Evolutionary conservation across 176 grass and related monocot genomes (phyloP).

Genomic region (Paspalum vaginatum): DNA sequence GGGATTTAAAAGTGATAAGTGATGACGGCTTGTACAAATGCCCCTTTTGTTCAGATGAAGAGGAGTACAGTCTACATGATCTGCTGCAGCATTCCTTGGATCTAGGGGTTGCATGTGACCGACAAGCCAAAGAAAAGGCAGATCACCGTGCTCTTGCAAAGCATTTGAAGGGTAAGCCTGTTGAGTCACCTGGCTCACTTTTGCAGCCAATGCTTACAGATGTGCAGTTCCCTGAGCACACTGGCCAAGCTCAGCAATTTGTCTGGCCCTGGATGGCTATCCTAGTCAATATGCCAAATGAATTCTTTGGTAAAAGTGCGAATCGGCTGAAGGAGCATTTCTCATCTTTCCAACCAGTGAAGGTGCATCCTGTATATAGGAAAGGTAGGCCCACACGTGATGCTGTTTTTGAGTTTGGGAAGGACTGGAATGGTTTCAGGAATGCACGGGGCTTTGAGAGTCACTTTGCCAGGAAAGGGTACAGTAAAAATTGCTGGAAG

Average conservation of each 20-base stretch:
- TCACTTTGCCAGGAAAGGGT: slow-evolving; percentile 44
- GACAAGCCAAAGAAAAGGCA: slow-evolving; percentile 56
- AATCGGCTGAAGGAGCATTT: slow-evolving; percentile 67
- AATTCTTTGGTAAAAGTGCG: slow-evolving; percentile 57
- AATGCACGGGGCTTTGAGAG: slow-evolving; percentile 60
- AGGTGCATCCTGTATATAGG: slow-evolving; percentile 57
- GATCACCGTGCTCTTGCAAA: slow-evolving; percentile 67
- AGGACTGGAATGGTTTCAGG: slow-evolving; percentile 56
- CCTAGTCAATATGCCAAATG: slow-evolving; percentile 61
- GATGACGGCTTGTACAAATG: slow-evolving; percentile 50
- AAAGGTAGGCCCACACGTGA: slow-evolving; percentile 47
- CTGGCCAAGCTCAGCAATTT: slow-evolving; percentile 48
- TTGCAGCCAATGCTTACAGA: slow-evolving; percentile 24
- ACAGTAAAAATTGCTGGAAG: slow-evolving; percentile 42
- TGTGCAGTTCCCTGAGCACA: slow-evolving; percentile 30
- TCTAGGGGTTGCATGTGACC: slow-evolving; percentile 52
- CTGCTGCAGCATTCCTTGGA: slow-evolving; percentile 72
- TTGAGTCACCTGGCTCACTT: background rate
- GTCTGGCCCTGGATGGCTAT: slow-evolving; percentile 73
- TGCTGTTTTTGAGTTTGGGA: slow-evolving; percentile 66
- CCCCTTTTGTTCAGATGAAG: slow-evolving; percentile 73
- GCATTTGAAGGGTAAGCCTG: slow-evolving; percentile 51
- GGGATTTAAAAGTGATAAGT: slow-evolving; percentile 50
- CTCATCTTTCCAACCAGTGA: slow-evolving; percentile 50
- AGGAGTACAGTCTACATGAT: slow-evolving; percentile 47